Evolutionary conservation across 2,329 filamentous ascomycete genomes (phyloP), one percentile per base, ranked within the genome.

Genomic region (Trichophaea hybrida): DNA sequence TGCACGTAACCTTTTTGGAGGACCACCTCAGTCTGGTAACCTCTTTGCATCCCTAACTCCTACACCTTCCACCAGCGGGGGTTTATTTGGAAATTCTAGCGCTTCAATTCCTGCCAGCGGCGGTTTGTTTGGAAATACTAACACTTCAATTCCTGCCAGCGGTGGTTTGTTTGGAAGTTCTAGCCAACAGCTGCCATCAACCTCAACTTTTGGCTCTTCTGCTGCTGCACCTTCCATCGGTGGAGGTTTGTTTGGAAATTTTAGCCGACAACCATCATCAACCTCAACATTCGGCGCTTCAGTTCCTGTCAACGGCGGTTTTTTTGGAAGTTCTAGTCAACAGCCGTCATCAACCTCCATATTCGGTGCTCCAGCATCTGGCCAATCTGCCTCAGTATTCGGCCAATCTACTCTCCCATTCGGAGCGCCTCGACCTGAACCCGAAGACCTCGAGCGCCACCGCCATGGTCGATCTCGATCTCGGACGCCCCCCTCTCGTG

Each of bases 341-440:
- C 49, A 13, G 15, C 6, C 17, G 7, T 12, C 31, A 52, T 13
- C 10, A 8, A 7, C 49, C 31, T 6, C 6, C 32, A 8, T 49
- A 52, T 52, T 52, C 7, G 49, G n/a, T n/a, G n/a, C n/a, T n/a
- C n/a, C n/a, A n/a, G n/a, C n/a, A n/a, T n/a, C n/a, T n/a, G n/a
- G 38, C 38, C 38, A 43, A 43, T 15, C 38, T 8, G n/a, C 66
- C 32, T 57, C 61, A n/a, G 34, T 50, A 55, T 65, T 12, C 59
- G 61, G 13, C 3, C 15, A 43, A 12, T 43, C 38, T 2, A 43
- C 38, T 12, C 38, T 43, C 38, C 38, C 10, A 3, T 43, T 12
- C 38, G 15, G 38, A 43, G 15, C 15, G 38, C 38, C 10, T 43
- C 15, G 10, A 15, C 10, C 10, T 2, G 15, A 43, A 15, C 38